Conservation (phyloP, 257 asterid species). For the Paulownia fortunei region DNA sequence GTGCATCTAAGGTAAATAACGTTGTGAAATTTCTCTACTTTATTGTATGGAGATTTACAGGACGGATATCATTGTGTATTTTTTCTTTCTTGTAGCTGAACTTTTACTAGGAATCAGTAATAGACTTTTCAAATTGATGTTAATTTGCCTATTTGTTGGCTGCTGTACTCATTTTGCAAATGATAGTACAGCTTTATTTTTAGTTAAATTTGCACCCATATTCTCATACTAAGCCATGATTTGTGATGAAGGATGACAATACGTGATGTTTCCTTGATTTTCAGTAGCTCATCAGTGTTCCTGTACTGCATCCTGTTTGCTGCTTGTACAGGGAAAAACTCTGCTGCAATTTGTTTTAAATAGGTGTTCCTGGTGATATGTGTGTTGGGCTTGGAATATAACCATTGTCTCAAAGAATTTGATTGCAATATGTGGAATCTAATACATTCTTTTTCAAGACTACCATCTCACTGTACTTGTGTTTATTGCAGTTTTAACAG, state of each 20-base stretch:
- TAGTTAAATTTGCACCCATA: background rate
- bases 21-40: background rate
- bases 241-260: background rate
- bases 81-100: background rate
- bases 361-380: background rate
- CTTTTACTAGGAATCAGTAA: background rate
- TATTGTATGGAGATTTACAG: constrained; percentile 7
- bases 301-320: background rate
- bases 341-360: background rate
- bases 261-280: background rate
- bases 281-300: background rate
- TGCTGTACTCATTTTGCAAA: background rate
- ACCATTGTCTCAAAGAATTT: background rate
- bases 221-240: background rate
- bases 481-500: background rate
- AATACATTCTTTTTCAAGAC: background rate
- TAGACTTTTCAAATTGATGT: background rate
- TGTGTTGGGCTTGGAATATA: background rate
- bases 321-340: background rate
- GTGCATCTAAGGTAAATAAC: background rate
- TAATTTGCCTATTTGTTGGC: background rate
- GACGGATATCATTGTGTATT: background rate
- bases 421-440: background rate
- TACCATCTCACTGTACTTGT: background rate
- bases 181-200: background rate